phyloP scores from a whole-genome alignment of 305 asterid genomes.

The Nicotiana rustica region DNA sequence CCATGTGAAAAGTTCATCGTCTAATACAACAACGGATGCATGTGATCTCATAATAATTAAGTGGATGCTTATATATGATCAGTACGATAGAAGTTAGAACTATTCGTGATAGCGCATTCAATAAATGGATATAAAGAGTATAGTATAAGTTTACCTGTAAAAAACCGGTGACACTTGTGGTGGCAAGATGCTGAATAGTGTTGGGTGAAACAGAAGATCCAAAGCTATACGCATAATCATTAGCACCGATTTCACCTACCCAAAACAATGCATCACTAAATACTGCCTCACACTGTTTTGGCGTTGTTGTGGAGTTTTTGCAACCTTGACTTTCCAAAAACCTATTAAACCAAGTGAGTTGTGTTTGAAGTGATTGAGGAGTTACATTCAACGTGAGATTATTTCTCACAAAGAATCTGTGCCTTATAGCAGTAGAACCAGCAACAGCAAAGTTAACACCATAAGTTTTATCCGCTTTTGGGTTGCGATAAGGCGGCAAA shows the following conservation, averaged over 20 bases:
- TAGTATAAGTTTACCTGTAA: conserved; percentile 54
- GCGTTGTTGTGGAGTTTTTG: conserved; percentile 38
- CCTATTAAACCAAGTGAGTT: conserved; percentile 68
- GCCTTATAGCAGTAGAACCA: conserved; percentile 70
- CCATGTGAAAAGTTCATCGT: conserved; percentile 2
- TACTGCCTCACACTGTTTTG: conserved; percentile 49
- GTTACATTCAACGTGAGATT: conserved; percentile 63
- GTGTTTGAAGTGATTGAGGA: conserved; percentile 73
- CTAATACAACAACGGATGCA: neutral
- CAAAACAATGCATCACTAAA: conserved; percentile 76
- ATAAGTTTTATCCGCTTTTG: conserved; percentile 44
- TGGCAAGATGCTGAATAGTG: conserved; percentile 62
- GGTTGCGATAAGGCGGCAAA: conserved; percentile 61
- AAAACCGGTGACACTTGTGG: conserved; percentile 52
- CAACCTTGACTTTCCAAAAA: conserved; percentile 59
- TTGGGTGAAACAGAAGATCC: conserved; percentile 53
- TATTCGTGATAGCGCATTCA: neutral
- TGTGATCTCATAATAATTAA: neutral
- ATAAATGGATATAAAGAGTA: too few relatives aligned
- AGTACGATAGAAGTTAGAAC: neutral
- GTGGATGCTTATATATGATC: neutral
- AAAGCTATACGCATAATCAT: conserved; percentile 72
- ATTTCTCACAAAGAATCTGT: conserved; percentile 63
- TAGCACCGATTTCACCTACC: conserved; percentile 94
- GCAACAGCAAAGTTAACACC: conserved; percentile 78